A percentile compares a stretch with the other conserved stretches of the same genome.
Evolutionary conservation across 768 basidiomycete species (phyloP).

Genomic region (Serendipita sp.): DNA sequence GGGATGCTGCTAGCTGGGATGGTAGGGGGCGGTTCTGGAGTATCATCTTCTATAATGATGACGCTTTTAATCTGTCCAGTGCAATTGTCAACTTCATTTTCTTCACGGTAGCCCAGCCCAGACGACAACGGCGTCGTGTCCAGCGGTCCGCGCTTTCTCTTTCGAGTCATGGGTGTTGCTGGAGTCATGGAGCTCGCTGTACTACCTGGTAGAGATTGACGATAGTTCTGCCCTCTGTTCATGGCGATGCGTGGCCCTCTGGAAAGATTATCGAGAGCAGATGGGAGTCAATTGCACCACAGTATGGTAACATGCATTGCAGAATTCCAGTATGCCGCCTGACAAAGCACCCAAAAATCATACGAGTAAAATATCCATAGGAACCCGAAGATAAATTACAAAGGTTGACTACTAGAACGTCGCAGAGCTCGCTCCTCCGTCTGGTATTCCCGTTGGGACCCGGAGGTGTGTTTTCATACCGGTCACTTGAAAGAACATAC

Average conservation of each 20-base stretch:
- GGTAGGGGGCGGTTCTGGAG: slow-evolving; percentile 37
- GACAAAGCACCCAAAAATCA: neutral
- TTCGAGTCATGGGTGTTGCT: slow-evolving; percentile 60
- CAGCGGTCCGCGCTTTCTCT: slow-evolving; percentile 43
- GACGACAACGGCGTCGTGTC: slow-evolving; percentile 39
- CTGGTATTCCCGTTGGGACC: no score
- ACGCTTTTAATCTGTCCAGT: slow-evolving; percentile 60
- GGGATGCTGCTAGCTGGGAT: slow-evolving; percentile 53
- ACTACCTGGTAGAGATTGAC: slow-evolving; percentile 1
- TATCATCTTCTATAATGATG: slow-evolving; percentile 82
- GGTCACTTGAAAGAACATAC: no score
- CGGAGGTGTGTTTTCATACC: no score
- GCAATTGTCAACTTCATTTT: slow-evolving; percentile 67
- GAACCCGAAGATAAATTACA: no score
- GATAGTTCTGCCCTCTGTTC: slow-evolving; percentile 1
- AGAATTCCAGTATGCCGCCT: neutral
- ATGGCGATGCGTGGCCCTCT: neutral
- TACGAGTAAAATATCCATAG: neutral
- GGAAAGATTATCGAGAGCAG: neutral
- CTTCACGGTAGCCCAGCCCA: slow-evolving; percentile 75
- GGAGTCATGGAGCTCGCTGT: slow-evolving; percentile 7
- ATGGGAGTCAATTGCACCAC: neutral
- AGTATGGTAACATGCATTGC: no score
- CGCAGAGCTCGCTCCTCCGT: no score
- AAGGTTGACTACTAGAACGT: no score